Conservation (phyloP, 2,329 filamentous ascomycete species). For the Monosporascus sp. region DNA sequence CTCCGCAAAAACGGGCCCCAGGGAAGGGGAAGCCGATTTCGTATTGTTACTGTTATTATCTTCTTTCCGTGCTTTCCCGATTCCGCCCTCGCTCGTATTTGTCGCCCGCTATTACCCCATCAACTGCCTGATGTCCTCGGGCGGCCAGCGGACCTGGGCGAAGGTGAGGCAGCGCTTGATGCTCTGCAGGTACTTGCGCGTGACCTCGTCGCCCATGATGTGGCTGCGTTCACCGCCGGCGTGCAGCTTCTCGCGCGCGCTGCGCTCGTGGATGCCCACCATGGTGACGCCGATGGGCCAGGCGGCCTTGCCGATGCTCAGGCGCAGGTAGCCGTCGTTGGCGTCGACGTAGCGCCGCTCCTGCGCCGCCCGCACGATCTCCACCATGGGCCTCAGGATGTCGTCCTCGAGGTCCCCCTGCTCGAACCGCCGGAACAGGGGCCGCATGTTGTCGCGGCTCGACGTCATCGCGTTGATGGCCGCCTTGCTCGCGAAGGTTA, state of each 20-base stretch:
- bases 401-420: constrained; percentile 71
- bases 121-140: constrained; percentile 83
- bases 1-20: background rate
- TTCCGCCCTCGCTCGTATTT: too few species aligned
- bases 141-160: constrained; percentile 94
- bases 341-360: constrained; percentile 90
- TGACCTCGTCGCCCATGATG: constrained; percentile 95
- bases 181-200: constrained; percentile 92
- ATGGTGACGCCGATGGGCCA: constrained; percentile 99
- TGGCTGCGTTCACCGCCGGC: constrained; percentile 81
- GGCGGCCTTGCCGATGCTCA: constrained; percentile 93
- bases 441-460: constrained; percentile 80
- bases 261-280: constrained; percentile 98
- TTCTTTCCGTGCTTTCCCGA: background rate
- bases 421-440: constrained; percentile 86
- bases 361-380: constrained; percentile 89
- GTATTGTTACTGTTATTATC: background rate
- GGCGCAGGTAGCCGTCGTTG: constrained; percentile 86
- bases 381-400: constrained; percentile 75
- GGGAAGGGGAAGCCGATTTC: too few species aligned
- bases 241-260: constrained; percentile 90
- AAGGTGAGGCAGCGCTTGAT: constrained; percentile 97
- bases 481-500: constrained; percentile 72
- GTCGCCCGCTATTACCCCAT: constrained; percentile 63
- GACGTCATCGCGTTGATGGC: constrained; percentile 83